Percentiles rank a stretch among this genome's conserved stretches.
These are phyloP conservation scores for Candida sp. DNA, from an alignment of 1,139 yeast species.

Conservation along the genomic window DNA sequence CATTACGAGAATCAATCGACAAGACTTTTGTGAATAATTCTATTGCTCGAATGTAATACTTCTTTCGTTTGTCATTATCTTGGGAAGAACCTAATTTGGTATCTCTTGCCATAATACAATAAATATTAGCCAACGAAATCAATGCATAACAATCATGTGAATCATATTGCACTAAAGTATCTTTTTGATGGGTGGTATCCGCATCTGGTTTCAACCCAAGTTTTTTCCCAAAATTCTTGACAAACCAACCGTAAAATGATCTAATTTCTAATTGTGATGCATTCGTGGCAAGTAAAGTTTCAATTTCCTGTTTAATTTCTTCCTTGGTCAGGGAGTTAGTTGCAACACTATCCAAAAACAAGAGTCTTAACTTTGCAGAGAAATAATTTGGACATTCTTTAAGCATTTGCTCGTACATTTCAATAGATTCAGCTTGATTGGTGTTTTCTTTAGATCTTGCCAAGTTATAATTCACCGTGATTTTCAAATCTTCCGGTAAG, in stretches of 20 bases:
- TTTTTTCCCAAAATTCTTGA: slow-evolving; percentile 58
- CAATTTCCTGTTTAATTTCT: slow-evolving; percentile 51
- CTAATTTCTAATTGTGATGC: slow-evolving; percentile 76
- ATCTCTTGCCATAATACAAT: slow-evolving; percentile 81
- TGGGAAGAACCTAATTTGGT: slow-evolving; percentile 51
- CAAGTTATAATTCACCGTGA: slow-evolving; percentile 56
- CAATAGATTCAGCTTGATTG: slow-evolving; percentile 42
- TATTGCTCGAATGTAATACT: slow-evolving; percentile 82
- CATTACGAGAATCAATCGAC: slow-evolving; percentile 78
- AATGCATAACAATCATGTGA: slow-evolving; percentile 90
- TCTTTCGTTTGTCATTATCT: slow-evolving; percentile 64
- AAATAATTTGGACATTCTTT: slow-evolving; percentile 65
- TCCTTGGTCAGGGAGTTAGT: slow-evolving; percentile 29
- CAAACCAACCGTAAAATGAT: slow-evolving; percentile 90
- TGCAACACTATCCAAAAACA: slow-evolving; percentile 48
- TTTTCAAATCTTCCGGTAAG: slow-evolving; percentile 28
- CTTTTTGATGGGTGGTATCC: slow-evolving; percentile 81
- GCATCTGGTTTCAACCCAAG: slow-evolving; percentile 53
- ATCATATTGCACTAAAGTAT: slow-evolving; percentile 76
- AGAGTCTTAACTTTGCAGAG: slow-evolving; percentile 71
- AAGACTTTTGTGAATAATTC: slow-evolving; percentile 88
- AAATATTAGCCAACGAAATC: slow-evolving; percentile 85
- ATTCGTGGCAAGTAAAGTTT: slow-evolving; percentile 48
- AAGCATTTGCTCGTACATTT: slow-evolving; percentile 54
- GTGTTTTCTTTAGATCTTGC: slow-evolving; percentile 61